These are phyloP conservation scores for Alternaria conjuncta DNA, from an alignment of 2,329 filamentous ascomycete genomes.

Conservation along the genomic window DNA sequence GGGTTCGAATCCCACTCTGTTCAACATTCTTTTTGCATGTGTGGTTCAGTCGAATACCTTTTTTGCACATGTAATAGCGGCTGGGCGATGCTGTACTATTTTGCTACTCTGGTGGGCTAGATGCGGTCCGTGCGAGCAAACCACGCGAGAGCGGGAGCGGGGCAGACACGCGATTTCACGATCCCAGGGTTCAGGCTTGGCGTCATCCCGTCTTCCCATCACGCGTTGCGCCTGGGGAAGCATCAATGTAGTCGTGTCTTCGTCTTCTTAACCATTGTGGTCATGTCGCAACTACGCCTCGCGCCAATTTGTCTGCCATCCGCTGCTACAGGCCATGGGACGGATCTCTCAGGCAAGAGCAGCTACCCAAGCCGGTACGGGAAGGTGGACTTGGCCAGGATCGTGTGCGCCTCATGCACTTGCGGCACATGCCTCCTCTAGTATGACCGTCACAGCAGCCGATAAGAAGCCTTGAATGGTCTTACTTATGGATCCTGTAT, in stretches of 20 bases:
- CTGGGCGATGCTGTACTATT: not conserved
- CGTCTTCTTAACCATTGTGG: not conserved
- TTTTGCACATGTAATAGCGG: not conserved
- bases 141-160: conserved; percentile 1
- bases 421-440: conserved; percentile 17
- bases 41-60: conserved; percentile 31
- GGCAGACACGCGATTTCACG: not conserved
- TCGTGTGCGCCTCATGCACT: conserved; percentile 20
- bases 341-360: not conserved
- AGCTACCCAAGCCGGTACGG: conserved; percentile 1
- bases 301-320: no score
- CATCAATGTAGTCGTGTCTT: not conserved
- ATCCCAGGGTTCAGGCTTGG: not conserved
- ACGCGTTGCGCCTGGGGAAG: not conserved
- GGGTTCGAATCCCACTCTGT: conserved; percentile 47
- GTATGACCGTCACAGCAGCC: conserved; percentile 9
- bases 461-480: conserved; percentile 4
- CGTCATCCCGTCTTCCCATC: not conserved
- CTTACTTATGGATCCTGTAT: conserved; percentile 10
- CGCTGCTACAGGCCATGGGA: not conserved
- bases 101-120: not conserved
- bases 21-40: conserved; percentile 29
- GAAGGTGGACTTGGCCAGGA: conserved; percentile 21
- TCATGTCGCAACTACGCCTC: not conserved
- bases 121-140: not conserved